Conservation (phyloP, 257 asterid genomes). For the Ilex asprella region DNA sequence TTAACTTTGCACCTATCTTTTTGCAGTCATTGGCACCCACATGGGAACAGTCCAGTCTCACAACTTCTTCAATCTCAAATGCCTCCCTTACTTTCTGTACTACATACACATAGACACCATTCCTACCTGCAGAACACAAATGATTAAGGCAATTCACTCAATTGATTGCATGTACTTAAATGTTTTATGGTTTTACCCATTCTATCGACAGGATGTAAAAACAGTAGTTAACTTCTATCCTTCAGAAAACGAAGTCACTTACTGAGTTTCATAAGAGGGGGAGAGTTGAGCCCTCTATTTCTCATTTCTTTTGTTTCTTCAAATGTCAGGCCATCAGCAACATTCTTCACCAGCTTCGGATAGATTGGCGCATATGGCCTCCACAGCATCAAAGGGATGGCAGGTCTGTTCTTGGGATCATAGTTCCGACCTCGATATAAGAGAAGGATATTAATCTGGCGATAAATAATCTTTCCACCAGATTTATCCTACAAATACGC, state of each 20-base stretch:
- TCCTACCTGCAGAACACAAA: slow-evolving; percentile 48
- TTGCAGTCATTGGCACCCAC: slow-evolving; percentile 88
- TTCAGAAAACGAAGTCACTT: slow-evolving; percentile 7
- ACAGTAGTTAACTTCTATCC: no score
- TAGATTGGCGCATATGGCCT: slow-evolving; percentile 76
- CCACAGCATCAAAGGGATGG: slow-evolving; percentile 70
- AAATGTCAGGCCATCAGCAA: slow-evolving; percentile 72
- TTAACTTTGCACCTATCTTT: slow-evolving; percentile 77
- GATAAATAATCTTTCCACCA: slow-evolving; percentile 70
- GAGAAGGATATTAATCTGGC: slow-evolving; percentile 54
- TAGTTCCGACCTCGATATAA: slow-evolving; percentile 73
- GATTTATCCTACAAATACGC: slow-evolving; percentile 70
- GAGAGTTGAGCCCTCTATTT: slow-evolving; percentile 63
- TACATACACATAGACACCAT: slow-evolving; percentile 81
- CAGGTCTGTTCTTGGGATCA: slow-evolving; percentile 46
- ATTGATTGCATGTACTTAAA: no score
- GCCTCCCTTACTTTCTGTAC: slow-evolving; percentile 69
- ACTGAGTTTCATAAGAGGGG: slow-evolving; percentile 83
- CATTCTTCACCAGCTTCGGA: slow-evolving; percentile 84
- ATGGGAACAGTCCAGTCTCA: slow-evolving; percentile 67
- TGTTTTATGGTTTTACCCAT: no score
- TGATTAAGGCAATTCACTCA: background rate
- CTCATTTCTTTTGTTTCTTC: slow-evolving; percentile 79
- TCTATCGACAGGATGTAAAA: no score
- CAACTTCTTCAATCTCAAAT: slow-evolving; percentile 65